These are phyloP conservation scores for Penicillium ochrochloron DNA, from an alignment of 495 filamentous ascomycete genomes.

Conservation along the genomic window DNA sequence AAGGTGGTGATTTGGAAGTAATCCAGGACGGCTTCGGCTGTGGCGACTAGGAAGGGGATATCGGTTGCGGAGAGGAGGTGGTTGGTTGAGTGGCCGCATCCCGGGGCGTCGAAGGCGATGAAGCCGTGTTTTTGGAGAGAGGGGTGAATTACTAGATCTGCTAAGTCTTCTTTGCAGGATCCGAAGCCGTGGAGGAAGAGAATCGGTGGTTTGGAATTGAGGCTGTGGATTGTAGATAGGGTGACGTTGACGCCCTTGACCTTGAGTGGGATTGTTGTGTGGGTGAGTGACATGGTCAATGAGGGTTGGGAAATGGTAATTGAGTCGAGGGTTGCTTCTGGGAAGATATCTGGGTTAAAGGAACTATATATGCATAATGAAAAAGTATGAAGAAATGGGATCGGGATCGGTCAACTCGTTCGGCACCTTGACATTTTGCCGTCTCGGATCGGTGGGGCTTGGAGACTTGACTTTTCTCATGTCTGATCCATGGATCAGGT, in stretches of 20 bases:
- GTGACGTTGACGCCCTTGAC: conserved; percentile 26
- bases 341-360: background rate
- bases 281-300: conserved; percentile 22
- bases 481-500: background rate
- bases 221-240: conserved; percentile 29
- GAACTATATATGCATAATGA: background rate
- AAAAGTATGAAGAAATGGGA: background rate
- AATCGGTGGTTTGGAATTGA: conserved; percentile 26
- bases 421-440: background rate
- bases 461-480: background rate
- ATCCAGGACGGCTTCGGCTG: conserved; percentile 26
- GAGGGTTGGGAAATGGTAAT: background rate
- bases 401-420: background rate
- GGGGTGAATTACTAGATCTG: conserved; percentile 29
- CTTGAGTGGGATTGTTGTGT: conserved; percentile 20
- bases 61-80: conserved; percentile 27
- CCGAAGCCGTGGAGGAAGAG: conserved; percentile 39
- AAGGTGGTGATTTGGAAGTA: conserved; percentile 29
- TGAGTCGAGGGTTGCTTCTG: background rate
- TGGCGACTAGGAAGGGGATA: conserved; percentile 38
- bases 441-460: background rate
- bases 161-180: conserved; percentile 39
- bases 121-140: conserved; percentile 25
- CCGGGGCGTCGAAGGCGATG: conserved; percentile 37
- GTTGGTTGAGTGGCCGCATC: conserved; percentile 30